Evolutionary conservation across 192 early-diverging fungal species (phyloP).

Genomic region (Umbelopsis isabellina): DNA sequence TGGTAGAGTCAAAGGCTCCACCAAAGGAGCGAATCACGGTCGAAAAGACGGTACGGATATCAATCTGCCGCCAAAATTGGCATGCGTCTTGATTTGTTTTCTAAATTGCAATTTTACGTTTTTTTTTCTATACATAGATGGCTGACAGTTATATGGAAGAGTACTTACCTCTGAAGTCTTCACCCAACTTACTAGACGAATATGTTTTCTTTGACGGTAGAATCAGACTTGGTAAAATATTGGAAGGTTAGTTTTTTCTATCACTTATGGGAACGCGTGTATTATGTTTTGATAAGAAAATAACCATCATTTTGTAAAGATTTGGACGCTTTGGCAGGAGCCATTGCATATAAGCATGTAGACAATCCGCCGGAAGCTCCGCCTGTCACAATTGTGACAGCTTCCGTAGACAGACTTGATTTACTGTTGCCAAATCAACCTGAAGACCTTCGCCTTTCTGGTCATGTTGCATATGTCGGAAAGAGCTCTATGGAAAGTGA

Average conservation of each 20-base stretch:
- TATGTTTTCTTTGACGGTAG: conserved; percentile 79
- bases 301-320: conserved; percentile 31
- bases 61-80: background rate
- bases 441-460: conserved; percentile 79
- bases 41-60: conserved; percentile 29
- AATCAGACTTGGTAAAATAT: conserved; percentile 80
- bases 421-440: conserved; percentile 64
- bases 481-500: conserved; percentile 89
- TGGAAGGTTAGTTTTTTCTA: conserved; percentile 57
- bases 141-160: conserved; percentile 77
- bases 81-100: too few species aligned
- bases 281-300: background rate
- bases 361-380: conserved; percentile 36
- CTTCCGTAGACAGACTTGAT: conserved; percentile 87
- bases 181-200: conserved; percentile 73
- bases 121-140: conserved; percentile 42
- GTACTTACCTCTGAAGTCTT: conserved; percentile 75
- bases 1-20: background rate
- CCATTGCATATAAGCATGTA: conserved; percentile 77
- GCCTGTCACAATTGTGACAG: conserved; percentile 84
- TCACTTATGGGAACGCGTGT: background rate
- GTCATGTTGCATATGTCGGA: conserved; percentile 88
- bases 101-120: too few species aligned
- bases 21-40: conserved; percentile 7
- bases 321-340: conserved; percentile 83